Evolutionary conservation across 805 yeast genomes (phyloP), one percentile per base, ranked within the genome.

Genomic region (Clavispora fructus): DNA sequence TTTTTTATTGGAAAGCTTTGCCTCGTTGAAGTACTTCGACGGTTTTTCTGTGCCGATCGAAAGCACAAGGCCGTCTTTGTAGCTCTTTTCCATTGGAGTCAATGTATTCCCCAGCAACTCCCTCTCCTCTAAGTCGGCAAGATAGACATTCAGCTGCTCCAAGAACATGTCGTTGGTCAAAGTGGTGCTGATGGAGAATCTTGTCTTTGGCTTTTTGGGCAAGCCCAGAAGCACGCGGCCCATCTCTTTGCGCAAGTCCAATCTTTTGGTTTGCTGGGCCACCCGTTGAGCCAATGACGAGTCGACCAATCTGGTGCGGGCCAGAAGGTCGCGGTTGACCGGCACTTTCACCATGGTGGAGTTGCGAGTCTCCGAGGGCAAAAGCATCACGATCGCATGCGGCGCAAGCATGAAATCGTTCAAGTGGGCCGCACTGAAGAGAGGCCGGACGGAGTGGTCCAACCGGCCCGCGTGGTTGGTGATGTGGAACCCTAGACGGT

Each of bases 331-430:
- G 13, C 12, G 41, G 32, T 39, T 16, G 13, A 39, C 41, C 4
- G 31, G 19, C 13, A 39, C 25, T 11, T 39, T 39, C 29, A 39
- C 19, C 40, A 26, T 26, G 26, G 31, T 28, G 9, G 16, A n/a
- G 9, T 39, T 17, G 25, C 32, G 28, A 17, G 28, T 14, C 7
- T 27, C 41, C 10, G 33, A 31, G 5, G 71, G 71, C 13, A 68
- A 42, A 11, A 69, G 42, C 13, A 63, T 52, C 8, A 62, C 57
- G n/a, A 73, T 46, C 1, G 67, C 59, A 16, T 53, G 44, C 2
- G 77, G 77, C 13, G 62, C 54, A 1, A 68, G 67, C 69, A 70
- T 70, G 43, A 74, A 70, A 35, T 71, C 73, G 42, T 69, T 54
- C 5, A 76, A 54, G 44, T 63, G 74, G 11, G 76, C 68, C 45